Evolutionary conservation across 441 rosid genomes (phyloP), one percentile per base, ranked within the genome.

Genomic region (Erysimum pusillum): DNA sequence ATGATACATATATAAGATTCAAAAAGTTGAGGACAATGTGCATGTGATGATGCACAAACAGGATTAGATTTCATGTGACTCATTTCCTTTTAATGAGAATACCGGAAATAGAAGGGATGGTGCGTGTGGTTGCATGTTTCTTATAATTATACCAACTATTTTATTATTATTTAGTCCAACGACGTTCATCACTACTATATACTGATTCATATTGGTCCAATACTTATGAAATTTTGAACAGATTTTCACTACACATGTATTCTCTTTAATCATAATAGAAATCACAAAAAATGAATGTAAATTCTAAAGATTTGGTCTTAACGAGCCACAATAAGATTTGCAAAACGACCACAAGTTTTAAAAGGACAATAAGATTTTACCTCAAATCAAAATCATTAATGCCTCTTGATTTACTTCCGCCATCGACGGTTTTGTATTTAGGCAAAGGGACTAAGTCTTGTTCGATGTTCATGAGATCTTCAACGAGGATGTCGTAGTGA

Each of bases 401-500:
- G 62, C 58, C 31, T 70, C 65, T 71, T 71, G 79, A 57, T 75
- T 70, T 71, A 63, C 44, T 61, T 49, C 63, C 67, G 38, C 18
- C 39, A 75, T 35, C 61, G 51, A 69, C 35, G n/a, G 57, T 67
- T 39, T 59, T 73, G 75, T 84, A 84, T 9, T 65, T 77, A 38
- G 85, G 87, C 53, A 80, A 67, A 49, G 85, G 84, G 35, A 80
- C 67, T 38, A 75, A 73, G 72, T 80, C 85, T 14, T 76, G 60
- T 67, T 85, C 87, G n/a, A 85, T 85, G 63, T 66, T 72, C 52
- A 44, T 58, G 45, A 85, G 75, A 80, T 85, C 87, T 57, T 73
- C 76, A 5, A 80, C 82, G 18, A 84, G 85, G 57, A 64, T 61
- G 49, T 77, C 84, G 61, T 85, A 85, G 36, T 82, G 84, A 54